These are phyloP conservation scores for Entonaema liquescens DNA, from an alignment of 495 filamentous ascomycete genomes.

Conservation along the genomic window DNA sequence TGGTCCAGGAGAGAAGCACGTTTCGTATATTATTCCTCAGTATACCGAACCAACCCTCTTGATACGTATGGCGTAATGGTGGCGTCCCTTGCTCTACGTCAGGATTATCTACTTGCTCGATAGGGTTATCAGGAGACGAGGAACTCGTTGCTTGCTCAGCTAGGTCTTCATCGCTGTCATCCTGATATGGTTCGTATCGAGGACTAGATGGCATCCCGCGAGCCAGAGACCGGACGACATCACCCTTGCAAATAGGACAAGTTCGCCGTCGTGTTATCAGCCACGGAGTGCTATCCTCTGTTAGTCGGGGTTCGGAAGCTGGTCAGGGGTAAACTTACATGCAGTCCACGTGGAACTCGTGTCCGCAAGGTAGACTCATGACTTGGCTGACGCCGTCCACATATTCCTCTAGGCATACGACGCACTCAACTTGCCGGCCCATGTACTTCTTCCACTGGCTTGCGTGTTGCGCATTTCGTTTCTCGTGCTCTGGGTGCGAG, in stretches of 20 bases:
- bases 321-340: conserved; percentile 73
- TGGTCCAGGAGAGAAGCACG: conserved; percentile 31
- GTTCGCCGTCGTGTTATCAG: conserved; percentile 92
- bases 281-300: conserved; percentile 86
- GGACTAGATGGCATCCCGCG: conserved; percentile 56
- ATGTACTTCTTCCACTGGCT: conserved; percentile 82
- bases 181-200: conserved; percentile 58
- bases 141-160: conserved; percentile 29
- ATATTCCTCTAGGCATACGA: conserved; percentile 98
- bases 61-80: conserved; percentile 25
- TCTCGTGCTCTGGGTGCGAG: conserved; percentile 55
- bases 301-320: conserved; percentile 31
- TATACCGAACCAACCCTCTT: conserved; percentile 37
- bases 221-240: conserved; percentile 76
- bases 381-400: conserved; percentile 92
- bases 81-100: conserved; percentile 46
- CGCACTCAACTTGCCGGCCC: conserved; percentile 89
- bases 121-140: conserved; percentile 33
- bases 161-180: conserved; percentile 56
- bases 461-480: conserved; percentile 57
- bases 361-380: conserved; percentile 98
- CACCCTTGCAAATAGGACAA: conserved; percentile 97
- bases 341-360: conserved; percentile 98
- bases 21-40: conserved; percentile 36
- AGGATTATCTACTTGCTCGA: conserved; percentile 22